phyloP scores from a whole-genome alignment of 2,329 filamentous ascomycete species.

The Talaromyces pinophilus region DNA sequence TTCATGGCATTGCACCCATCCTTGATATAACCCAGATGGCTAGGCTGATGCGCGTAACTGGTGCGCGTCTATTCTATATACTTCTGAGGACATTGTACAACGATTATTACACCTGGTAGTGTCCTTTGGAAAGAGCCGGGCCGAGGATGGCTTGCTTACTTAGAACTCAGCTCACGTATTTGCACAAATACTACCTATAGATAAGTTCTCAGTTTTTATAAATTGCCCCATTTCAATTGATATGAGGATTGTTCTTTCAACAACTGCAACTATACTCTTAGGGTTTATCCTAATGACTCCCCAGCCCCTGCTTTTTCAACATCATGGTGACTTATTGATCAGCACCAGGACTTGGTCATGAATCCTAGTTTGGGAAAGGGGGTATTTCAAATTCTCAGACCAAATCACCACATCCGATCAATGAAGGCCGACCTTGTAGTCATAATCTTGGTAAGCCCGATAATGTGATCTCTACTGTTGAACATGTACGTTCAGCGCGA shows the following conservation, averaged over 20 bases:
- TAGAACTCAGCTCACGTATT: neutral
- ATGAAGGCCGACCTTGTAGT: neutral
- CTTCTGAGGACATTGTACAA: no score
- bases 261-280: neutral
- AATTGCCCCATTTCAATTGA: neutral
- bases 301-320: neutral
- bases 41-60: no score
- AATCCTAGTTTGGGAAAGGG: no score
- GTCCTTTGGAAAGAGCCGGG: no score
- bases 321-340: neutral
- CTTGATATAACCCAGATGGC: no score
- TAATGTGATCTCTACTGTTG: neutral
- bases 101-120: no score
- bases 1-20: neutral
- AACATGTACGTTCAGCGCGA: neutral
- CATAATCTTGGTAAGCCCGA: no score
- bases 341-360: no score
- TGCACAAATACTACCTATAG: neutral
- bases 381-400: no score
- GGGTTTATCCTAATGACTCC: neutral
- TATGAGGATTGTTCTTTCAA: neutral
- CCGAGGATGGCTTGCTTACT: neutral
- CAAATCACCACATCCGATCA: neutral
- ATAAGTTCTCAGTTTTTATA: neutral
- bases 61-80: no score